Conservation (phyloP, 2,329 filamentous ascomycete species). For the Cladosporium sp. region DNA sequence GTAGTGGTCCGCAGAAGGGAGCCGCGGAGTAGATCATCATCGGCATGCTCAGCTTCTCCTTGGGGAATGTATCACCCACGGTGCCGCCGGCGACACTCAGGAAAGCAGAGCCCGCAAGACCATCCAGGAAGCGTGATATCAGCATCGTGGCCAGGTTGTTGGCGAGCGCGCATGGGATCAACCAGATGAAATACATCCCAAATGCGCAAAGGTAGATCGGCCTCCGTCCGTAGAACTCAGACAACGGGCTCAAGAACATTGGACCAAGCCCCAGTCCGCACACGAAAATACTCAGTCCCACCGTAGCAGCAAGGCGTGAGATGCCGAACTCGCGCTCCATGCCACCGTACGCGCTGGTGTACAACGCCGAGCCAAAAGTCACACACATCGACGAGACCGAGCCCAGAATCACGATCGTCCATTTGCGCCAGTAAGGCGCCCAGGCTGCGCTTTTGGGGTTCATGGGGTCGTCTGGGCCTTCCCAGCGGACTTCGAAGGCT, state of each 20-base stretch:
- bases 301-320: conserved; percentile 70
- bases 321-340: conserved; percentile 68
- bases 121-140: conserved; percentile 74
- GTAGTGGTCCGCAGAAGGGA: conserved; percentile 59
- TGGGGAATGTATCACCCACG: conserved; percentile 75
- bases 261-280: conserved; percentile 65
- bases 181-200: conserved; percentile 64
- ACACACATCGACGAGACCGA: conserved; percentile 50
- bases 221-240: conserved; percentile 68
- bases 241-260: conserved; percentile 63
- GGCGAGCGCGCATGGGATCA: conserved; percentile 71
- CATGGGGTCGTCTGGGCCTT: conserved; percentile 70
- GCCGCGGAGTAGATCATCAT: conserved; percentile 75
- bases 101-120: conserved; percentile 66
- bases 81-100: conserved; percentile 77
- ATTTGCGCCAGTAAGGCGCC: conserved; percentile 61
- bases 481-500: conserved; percentile 72
- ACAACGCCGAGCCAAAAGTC: conserved; percentile 56
- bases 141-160: conserved; percentile 68
- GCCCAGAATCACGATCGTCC: conserved; percentile 77
- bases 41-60: conserved; percentile 69
- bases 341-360: conserved; percentile 38
- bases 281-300: conserved; percentile 83
- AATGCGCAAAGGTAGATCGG: conserved; percentile 70
- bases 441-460: conserved; percentile 69